Base-by-base conservation (phyloP, 2,329 filamentous ascomycete species). In the Onygenales sp. region DNA sequence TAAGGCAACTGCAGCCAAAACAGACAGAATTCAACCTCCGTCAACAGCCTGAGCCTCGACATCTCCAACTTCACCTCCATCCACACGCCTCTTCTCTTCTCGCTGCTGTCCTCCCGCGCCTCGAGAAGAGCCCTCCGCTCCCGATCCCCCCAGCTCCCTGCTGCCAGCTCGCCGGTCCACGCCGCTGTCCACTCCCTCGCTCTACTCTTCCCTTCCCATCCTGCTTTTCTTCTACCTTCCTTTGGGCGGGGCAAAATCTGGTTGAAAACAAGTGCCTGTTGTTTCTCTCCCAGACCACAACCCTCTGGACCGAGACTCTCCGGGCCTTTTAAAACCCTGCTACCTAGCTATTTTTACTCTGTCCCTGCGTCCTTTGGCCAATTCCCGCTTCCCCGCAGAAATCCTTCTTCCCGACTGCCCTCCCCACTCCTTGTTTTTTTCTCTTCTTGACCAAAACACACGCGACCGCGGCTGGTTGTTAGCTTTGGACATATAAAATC, bases 401-500 rank as follows among this genome's bases (percentile, higher is more conserved):
- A 27, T 27, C 11, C 50, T 21, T 31, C 47, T 45, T 11, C 32
- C 42, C 42, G 17, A 45, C 42, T 31, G n/a, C 50, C 32, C 31
- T 31, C 17, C 34, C 39, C 37, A 33, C 14, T 6, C 31, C 39
- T n/a, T 37, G 6, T 37, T 49, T n/a, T 48, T 48, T 10, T 17
- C 21, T 17, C 11, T 14, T 45, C 44, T 44, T 34, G 42, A 44
- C 33, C 27, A 33, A 51, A 42, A 36, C 10, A 27, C 27, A 44
- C 37, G 49, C 42, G 39, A 52, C 42, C 14, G 34, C 42, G 42
- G 34, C 21, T 14, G 45, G 33, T 14, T 6, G 27, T 45, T 32
- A 42, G 8, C 21, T 33, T 31, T n/a, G 43, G 11, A 10, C 31
- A 36, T 37, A 47, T 47, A 37, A 68, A 73, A 89, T 82, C 78